phyloP scores from a whole-genome alignment of 1,139 yeast genomes.

The Hansenula sp. region DNA sequence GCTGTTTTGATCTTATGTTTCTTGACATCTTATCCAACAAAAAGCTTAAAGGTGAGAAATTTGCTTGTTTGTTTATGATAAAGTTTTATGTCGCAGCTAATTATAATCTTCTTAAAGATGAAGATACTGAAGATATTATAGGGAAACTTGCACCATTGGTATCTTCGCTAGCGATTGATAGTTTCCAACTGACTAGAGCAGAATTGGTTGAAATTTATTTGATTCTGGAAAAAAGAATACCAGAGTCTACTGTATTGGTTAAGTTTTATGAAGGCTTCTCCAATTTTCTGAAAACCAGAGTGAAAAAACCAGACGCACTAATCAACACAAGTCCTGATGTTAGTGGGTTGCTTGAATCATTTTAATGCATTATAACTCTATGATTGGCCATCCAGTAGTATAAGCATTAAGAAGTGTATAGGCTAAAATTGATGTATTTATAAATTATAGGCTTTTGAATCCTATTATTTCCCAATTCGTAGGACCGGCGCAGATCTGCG shows the following conservation, averaged over 20 bases:
- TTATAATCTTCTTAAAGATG: slow-evolving; percentile 4
- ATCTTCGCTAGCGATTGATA: slow-evolving; percentile 12
- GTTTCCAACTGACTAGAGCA: slow-evolving; percentile 14
- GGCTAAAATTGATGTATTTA: too few relatives aligned
- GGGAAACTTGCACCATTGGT: slow-evolving; percentile 8
- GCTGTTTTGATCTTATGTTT: slow-evolving; percentile 15
- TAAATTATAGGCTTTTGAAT: background rate
- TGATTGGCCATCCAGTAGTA: too few relatives aligned
- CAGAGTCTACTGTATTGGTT: slow-evolving; percentile 1
- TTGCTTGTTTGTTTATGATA: slow-evolving; percentile 18
- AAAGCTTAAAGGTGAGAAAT: slow-evolving; percentile 18
- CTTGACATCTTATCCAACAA: slow-evolving; percentile 8
- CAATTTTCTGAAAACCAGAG: slow-evolving; percentile 8
- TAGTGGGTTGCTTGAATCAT: too few relatives aligned
- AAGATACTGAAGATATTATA: slow-evolving; percentile 5
- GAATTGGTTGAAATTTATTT: slow-evolving; percentile 18
- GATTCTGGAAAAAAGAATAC: slow-evolving; percentile 5
- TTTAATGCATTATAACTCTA: too few relatives aligned
- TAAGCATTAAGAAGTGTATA: background rate
- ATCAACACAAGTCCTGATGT: too few relatives aligned
- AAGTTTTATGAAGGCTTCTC: slow-evolving; percentile 11
- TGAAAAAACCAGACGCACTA: slow-evolving; percentile 3
- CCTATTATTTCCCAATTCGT: too few relatives aligned
- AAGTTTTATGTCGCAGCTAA: slow-evolving; percentile 17
- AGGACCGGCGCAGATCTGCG: background rate